phyloP scores from a whole-genome alignment of 768 basidiomycete species.

The Mycena latifolia region DNA sequence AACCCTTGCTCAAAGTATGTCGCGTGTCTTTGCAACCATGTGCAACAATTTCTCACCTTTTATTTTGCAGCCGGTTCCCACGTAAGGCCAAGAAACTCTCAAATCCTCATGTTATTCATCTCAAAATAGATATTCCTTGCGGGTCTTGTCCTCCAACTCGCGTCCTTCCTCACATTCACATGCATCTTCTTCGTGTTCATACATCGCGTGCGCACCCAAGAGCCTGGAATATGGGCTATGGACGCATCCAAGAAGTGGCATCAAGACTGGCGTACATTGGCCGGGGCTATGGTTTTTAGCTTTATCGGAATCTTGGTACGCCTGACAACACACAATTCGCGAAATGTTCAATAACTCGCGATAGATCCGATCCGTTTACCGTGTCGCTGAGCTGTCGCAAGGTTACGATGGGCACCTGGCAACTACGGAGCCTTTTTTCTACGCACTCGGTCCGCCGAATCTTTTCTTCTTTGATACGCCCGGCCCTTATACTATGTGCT shows the following conservation, averaged over 20 bases:
- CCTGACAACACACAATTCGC: constrained; percentile 9
- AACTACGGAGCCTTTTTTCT: constrained; percentile 73
- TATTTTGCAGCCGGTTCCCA: constrained; percentile 14
- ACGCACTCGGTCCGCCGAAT: constrained; percentile 56
- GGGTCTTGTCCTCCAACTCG: constrained; percentile 67
- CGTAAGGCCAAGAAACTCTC: not conserved
- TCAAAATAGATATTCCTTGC: constrained; percentile 62
- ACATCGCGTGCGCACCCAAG: constrained; percentile 57
- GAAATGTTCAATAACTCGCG: not conserved
- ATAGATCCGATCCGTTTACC: constrained; percentile 75
- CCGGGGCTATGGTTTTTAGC: constrained; percentile 62
- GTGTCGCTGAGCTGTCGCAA: constrained; percentile 69
- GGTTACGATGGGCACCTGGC: constrained; percentile 72
- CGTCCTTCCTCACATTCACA: constrained; percentile 65
- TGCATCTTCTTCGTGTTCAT: constrained; percentile 61
- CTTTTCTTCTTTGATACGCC: not conserved
- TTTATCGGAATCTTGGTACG: constrained; percentile 74
- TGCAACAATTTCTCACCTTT: constrained; percentile 3
- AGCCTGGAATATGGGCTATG: constrained; percentile 54
- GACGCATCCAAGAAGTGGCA: constrained; percentile 59
- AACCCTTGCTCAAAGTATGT: constrained; percentile 43
- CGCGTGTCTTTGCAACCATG: constrained; percentile 41
- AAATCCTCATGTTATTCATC: not conserved
- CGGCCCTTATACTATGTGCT: too few relatives aligned
- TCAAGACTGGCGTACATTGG: constrained; percentile 71